Base-by-base conservation (phyloP, 2,329 filamentous ascomycete genomes). In the Alternaria brassicae region DNA sequence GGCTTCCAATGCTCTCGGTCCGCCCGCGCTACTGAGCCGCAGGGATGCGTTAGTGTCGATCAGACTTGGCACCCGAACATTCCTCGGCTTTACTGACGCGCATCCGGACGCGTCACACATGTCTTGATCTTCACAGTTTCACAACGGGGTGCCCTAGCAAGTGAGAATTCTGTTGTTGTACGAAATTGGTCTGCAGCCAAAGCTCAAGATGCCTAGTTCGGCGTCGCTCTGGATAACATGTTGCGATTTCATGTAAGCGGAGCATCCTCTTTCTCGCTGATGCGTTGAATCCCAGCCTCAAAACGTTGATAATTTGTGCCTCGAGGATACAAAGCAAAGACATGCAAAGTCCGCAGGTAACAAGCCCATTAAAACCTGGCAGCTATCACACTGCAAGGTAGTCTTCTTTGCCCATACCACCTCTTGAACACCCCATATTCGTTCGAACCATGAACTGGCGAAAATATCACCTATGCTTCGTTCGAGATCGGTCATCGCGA, bases 71-170 rank as follows among this genome's bases (percentile, higher is more conserved):
- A 25, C 0, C 8, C 8, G 2, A n/a, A 10, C 4, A 32, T 23
- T n/a, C 32, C 21, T 23, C 44, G 28, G 28, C 34, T n/a, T n/a
- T n/a, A n/a, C n/a, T 48, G 44, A 48, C 44, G 44, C 44, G 44
- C 30, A 36, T 48, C 15, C 19, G 5, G 44, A 48, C 30, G 44
- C 44, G 30, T 48, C 44, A 48, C 44, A 17, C 2, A 23, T 8
- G 2, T 1, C 6, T 19, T 36, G 27, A 25, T 1, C 19, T 3
- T 34, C 44, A 48, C 0, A 2, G 34, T 13, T 23, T 19, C 5
- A 25, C 17, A 2, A 4, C 7, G 17, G 12, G 12, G 8, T 15
- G 1, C 10, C 4, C 10, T 40, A 40, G 9, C 37, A 23, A 19
- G 17, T 8, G 10, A 23, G 19, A 15, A 3, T 13, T 4, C 10